Evolutionary conservation across 129 eudicot species (phyloP).

Genomic region (Sambucus nigra): DNA sequence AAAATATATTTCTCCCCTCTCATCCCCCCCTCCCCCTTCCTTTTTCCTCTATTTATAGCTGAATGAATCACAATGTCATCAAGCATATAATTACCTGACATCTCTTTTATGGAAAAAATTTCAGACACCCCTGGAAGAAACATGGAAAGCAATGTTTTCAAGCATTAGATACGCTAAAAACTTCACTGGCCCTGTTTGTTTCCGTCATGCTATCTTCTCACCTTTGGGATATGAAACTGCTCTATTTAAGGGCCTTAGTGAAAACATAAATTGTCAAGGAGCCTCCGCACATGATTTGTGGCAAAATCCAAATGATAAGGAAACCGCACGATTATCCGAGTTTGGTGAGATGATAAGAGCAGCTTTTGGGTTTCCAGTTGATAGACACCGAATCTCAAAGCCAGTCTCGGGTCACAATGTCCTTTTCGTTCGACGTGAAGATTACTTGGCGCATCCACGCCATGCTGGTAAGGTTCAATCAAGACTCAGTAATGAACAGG

Average conservation of each 20-base stretch:
- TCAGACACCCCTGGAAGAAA: conserved; percentile 86
- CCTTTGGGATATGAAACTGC: conserved; percentile 95
- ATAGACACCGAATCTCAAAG: conserved; percentile 28
- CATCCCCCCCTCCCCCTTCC: background rate
- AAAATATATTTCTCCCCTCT: background rate
- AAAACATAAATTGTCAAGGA: conserved; percentile 59
- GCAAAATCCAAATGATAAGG: conserved; percentile 61
- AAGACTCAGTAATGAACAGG: conserved; percentile 80
- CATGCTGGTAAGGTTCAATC: conserved; percentile 88
- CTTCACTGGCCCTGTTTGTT: conserved; percentile 71
- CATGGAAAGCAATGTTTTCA: conserved; percentile 86
- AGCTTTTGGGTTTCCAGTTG: conserved; percentile 65
- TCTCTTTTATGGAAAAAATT: conserved; percentile 3
- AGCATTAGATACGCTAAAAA: conserved; percentile 80
- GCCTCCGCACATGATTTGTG: conserved; percentile 65
- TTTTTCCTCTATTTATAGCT: background rate
- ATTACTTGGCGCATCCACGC: conserved; percentile 91
- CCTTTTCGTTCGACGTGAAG: conserved; percentile 87
- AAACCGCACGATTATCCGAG: conserved; percentile 79
- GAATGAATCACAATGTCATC: background rate
- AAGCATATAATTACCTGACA: background rate
- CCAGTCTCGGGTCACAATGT: conserved; percentile 42
- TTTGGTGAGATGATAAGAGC: conserved; percentile 96
- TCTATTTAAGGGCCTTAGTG: conserved; percentile 64
- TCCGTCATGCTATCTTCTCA: conserved; percentile 78